Evolutionary conservation across 2,329 filamentous ascomycete species (phyloP).

Genomic region (Emmonsia crescens): DNA sequence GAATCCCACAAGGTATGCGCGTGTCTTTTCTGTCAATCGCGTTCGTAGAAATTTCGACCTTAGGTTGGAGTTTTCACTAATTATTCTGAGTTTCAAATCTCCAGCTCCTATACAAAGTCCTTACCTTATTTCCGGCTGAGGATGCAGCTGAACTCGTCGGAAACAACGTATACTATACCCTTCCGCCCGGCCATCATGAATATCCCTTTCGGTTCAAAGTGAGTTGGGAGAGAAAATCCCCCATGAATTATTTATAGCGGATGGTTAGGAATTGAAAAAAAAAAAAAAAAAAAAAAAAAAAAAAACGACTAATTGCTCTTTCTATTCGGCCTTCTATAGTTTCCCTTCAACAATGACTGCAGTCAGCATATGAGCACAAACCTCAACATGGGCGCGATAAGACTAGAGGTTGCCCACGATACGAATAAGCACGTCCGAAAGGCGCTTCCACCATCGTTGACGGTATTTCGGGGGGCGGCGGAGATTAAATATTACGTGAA

Average conservation of each 20-base stretch:
- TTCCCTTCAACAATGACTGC: constrained; percentile 42
- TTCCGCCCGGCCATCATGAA: constrained; percentile 36
- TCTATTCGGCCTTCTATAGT: constrained; percentile 18
- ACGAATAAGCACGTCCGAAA: constrained; percentile 60
- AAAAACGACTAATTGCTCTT: neutral
- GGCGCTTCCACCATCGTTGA: constrained; percentile 79
- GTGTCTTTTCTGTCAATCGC: neutral
- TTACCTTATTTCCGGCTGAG: constrained; percentile 36
- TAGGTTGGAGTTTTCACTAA: neutral
- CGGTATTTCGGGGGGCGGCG: constrained; percentile 74
- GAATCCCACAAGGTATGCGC: constrained; percentile 39
- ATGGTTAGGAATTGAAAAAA: neutral
- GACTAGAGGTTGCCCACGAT: constrained; percentile 36
- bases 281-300: neutral
- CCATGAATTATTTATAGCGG: neutral
- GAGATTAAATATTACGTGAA: constrained; percentile 94
- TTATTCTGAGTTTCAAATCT: neutral
- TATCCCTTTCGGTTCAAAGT: constrained; percentile 43
- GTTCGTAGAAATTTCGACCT: neutral
- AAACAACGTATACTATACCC: constrained; percentile 32
- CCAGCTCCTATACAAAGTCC: constrained; percentile 39
- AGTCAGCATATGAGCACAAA: constrained; percentile 36
- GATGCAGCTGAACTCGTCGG: constrained; percentile 28
- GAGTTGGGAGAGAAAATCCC: neutral
- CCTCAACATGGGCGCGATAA: constrained; percentile 35